Evolutionary conservation across 2,329 filamentous ascomycete genomes (phyloP).

Genomic region (Alternaria sp.): DNA sequence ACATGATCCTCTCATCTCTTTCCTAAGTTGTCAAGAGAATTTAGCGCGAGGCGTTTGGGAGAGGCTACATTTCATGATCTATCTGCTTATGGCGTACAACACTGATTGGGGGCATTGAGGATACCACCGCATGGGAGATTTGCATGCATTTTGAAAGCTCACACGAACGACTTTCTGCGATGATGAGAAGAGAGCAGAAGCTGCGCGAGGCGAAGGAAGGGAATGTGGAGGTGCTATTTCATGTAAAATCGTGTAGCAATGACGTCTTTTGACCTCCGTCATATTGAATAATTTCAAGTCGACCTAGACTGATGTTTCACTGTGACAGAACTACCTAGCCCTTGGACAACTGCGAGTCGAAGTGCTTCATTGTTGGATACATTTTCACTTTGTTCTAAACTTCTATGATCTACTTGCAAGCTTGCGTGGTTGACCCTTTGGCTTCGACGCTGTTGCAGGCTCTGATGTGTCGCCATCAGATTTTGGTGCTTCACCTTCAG

Average conservation of each 20-base stretch:
- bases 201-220: neutral
- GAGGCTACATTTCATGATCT: slow-evolving; percentile 20
- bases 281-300: neutral
- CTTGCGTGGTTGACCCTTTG: slow-evolving; percentile 23
- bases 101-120: slow-evolving; percentile 16
- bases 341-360: neutral
- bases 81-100: slow-evolving; percentile 21
- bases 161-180: neutral
- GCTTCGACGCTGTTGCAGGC: neutral
- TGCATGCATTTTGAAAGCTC: slow-evolving; percentile 8
- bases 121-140: slow-evolving; percentile 30
- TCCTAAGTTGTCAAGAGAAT: slow-evolving; percentile 23
- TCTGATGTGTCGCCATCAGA: neutral
- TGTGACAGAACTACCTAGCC: neutral
- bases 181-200: neutral
- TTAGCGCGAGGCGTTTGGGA: slow-evolving; percentile 34
- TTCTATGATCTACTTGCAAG: slow-evolving; percentile 11
- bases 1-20: slow-evolving; percentile 11
- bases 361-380: neutral
- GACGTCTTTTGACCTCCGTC: neutral
- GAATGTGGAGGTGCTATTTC: neutral
- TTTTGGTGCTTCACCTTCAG: neutral
- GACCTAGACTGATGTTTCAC: neutral
- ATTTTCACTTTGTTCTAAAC: neutral
- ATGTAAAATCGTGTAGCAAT: slow-evolving; percentile 6